phyloP scores from a whole-genome alignment of 768 basidiomycete genomes.

The Psilocybe cubensis region DNA sequence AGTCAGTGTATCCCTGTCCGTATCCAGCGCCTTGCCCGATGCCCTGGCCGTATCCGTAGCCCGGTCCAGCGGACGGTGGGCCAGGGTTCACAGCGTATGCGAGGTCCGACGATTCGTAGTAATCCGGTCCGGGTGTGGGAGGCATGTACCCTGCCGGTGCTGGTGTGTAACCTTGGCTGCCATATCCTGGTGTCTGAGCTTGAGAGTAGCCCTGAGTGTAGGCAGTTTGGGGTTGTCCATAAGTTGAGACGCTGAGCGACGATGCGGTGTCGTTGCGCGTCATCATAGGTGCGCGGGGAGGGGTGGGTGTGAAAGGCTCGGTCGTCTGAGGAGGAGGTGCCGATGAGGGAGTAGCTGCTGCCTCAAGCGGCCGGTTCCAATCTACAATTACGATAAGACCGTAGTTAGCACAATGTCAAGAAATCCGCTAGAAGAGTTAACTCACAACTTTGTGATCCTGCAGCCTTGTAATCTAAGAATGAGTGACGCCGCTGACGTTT shows the following conservation, averaged over 20 bases:
- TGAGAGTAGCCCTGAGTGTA: background rate
- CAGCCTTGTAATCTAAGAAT: slow-evolving; percentile 2
- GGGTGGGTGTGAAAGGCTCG: background rate
- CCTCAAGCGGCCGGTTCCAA: background rate
- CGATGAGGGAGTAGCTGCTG: background rate
- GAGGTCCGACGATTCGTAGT: slow-evolving; percentile 4
- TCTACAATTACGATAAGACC: background rate
- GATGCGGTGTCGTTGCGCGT: background rate
- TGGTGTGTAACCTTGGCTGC: slow-evolving; percentile 5
- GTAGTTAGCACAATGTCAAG: background rate
- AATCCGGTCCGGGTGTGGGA: background rate
- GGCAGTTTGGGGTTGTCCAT: background rate
- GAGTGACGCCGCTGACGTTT: slow-evolving; percentile 6
- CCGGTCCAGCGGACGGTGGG: background rate
- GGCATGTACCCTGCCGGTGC: slow-evolving; percentile 20
- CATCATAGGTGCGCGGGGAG: background rate
- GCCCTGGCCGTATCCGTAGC: background rate
- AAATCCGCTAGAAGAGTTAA: background rate
- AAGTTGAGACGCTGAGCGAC: background rate
- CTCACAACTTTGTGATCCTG: background rate
- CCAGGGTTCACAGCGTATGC: slow-evolving; percentile 6
- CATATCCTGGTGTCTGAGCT: slow-evolving; percentile 5
- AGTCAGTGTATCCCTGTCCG: background rate
- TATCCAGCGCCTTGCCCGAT: background rate
- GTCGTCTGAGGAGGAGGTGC: background rate